Evolutionary conservation across 495 filamentous ascomycete genomes (phyloP).

Genomic region (Parathielavia hyrcaniae): DNA sequence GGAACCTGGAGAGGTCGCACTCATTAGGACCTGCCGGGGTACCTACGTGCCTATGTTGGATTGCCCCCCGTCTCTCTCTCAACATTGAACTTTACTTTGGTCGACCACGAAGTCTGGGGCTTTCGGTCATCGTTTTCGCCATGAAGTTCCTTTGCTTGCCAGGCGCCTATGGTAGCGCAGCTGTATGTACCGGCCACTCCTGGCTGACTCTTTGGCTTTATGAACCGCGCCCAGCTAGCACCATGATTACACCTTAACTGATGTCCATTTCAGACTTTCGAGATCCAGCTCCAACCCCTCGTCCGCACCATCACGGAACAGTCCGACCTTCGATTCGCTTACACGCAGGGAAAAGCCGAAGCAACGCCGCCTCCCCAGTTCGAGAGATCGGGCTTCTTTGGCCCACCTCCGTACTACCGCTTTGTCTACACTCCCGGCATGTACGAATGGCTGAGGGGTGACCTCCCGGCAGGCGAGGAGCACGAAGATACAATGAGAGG

Average conservation of each 20-base stretch:
- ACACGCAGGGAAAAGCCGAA: constrained; percentile 42
- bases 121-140: too few relatives aligned
- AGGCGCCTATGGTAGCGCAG: constrained; percentile 34
- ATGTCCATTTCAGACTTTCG: constrained; percentile 51
- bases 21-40: too few relatives aligned
- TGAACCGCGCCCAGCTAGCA: background rate
- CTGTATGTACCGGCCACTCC: constrained; percentile 21
- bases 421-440: constrained; percentile 44
- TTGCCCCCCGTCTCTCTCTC: too few relatives aligned
- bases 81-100: too few relatives aligned
- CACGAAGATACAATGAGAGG: constrained; percentile 47
- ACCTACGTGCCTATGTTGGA: too few relatives aligned
- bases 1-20: too few relatives aligned
- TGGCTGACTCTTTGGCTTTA: background rate
- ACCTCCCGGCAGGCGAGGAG: constrained; percentile 42
- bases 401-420: constrained; percentile 45
- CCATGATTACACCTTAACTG: too few relatives aligned
- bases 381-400: constrained; percentile 51
- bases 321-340: constrained; percentile 41
- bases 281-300: constrained; percentile 49
- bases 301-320: constrained; percentile 42
- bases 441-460: constrained; percentile 46
- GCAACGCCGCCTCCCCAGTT: constrained; percentile 45
- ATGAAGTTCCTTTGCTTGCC: constrained; percentile 25
- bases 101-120: too few relatives aligned